Base-by-base conservation (phyloP, 441 rosid genomes). In the Macaranga tanarius region DNA sequence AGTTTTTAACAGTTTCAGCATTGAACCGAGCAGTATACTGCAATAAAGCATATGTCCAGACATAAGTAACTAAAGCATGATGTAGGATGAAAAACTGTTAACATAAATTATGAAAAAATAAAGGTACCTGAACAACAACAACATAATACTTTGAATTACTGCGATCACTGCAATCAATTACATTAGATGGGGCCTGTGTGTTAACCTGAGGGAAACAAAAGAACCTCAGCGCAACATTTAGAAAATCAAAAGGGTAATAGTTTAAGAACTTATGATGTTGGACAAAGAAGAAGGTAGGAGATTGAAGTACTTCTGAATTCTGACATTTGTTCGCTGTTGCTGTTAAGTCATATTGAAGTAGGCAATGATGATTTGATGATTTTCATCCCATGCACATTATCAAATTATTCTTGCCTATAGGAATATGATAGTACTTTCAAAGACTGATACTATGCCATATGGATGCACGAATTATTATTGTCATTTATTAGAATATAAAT, bases 11-110 rank as follows among this genome's bases (percentile, higher is more conserved):
- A 73, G 96, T 80, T 61, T 94, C 95, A 0, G 92, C 96, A 74
- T 83, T 88, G 78, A 90, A 91, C 71, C 95, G 86, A 57, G 96
- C 96, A 74, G 89, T 83, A 77, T 92, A 89, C 96, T 92, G 82
- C 75, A 73, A 80, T 28, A 80, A 71, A 75, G 62, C 54, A 73
- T 63, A 66, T 66, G 17, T 25, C 70, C 63, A 70, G 2, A 50
- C 25, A 48, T 68, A 70, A 73, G 73, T 66, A 16, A 67, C 54
- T 45, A 44, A 56, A 16, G 34, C 51, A 71, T 31, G 72, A n/a
- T n/a, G 10, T 61, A 28, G 50, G 70, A 54, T 20, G 52, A 40
- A 64, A 81, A 65, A 44, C 5, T 34, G 45, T 55, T 15, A 26
- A 13, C 54, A 11, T 20, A 50, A 54, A 7, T 34, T 65, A 28